Percentiles rank a stretch among this genome's conserved stretches.
These are phyloP conservation scores for Pulveroboletus sp. DNA, from an alignment of 768 basidiomycete genomes.

Conservation along the genomic window DNA sequence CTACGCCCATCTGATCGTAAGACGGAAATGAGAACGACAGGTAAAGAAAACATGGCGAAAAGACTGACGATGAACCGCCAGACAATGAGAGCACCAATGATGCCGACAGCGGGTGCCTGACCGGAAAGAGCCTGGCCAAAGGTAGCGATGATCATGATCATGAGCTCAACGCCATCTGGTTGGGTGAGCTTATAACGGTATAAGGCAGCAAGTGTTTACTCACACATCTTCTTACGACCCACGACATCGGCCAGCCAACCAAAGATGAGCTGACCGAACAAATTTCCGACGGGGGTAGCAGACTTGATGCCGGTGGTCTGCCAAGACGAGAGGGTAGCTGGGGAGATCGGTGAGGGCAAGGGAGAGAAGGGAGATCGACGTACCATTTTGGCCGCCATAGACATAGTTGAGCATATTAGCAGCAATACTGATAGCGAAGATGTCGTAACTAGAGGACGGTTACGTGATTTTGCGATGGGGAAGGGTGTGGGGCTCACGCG, in stretches of 20 bases:
- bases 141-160: constrained; percentile 77
- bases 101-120: constrained; percentile 57
- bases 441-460: constrained; percentile 50
- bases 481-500: constrained; percentile 42
- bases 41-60: background rate
- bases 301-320: constrained; percentile 78
- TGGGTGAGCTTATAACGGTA: background rate
- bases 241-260: constrained; percentile 76
- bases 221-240: constrained; percentile 79
- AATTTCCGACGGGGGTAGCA: constrained; percentile 70
- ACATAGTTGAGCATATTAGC: constrained; percentile 81
- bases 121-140: constrained; percentile 80
- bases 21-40: background rate
- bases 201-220: constrained; percentile 23
- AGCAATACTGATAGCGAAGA: constrained; percentile 88
- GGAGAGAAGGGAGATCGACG: background rate
- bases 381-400: constrained; percentile 43
- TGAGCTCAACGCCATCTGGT: constrained; percentile 51
- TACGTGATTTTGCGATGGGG: background rate
- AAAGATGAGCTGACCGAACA: constrained; percentile 73
- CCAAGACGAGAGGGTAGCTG: constrained; percentile 39
- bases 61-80: constrained; percentile 72
- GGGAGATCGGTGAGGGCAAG: background rate
- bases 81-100: constrained; percentile 72
- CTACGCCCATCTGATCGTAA: constrained; percentile 62